Base-by-base conservation (phyloP, 352 stramenopile genomes). In the Pythium phragmitis region DNA sequence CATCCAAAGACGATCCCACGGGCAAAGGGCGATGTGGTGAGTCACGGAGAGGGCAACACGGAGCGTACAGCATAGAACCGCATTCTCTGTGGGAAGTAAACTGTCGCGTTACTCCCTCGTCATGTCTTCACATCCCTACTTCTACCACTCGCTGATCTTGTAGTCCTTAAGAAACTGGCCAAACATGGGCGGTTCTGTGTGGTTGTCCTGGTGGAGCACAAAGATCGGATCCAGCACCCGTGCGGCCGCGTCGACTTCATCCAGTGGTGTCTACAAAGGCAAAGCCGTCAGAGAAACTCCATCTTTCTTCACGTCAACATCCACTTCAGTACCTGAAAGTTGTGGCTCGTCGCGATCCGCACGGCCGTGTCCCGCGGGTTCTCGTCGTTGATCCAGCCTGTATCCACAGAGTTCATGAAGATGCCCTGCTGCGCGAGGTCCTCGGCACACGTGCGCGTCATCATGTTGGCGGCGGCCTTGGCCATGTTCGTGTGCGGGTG, bases 401-500 rank as follows among this genome's bases (percentile, higher is more conserved):
- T 99, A 77, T 99, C 96, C 14, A 99, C 94, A 36, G 88, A 96
- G 66, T 97, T 99, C 96, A 99, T 99, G 70, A 90, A 99, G 60
- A 99, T 98, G 57, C 82, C 69, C 9, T 88, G 84, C 70, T 97
- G 97, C 51, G 89, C 95, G 72, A 98, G 74, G 72, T 98, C 95
- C 68, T 98, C 92, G 0, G 94, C 91, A 30, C 89, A 98, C 7
- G 96, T 99, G 17, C 95, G 80, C n/a, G 96, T 99, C 74, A 99
- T 97, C 96, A 99, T 99, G 76, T 99, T 99, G 58, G 98, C 82
- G 33, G 96, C 96, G 4, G 96, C 95, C 77, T 99, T 99, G 28
- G 96, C 96, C 93, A 98, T 98, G 84, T 99, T 99, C 21, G 96
- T 99, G 74, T 99, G 96, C 48, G 96, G 95, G 69, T 99, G 96